Evolutionary conservation across 805 yeast species (phyloP), one percentile per base, ranked within the genome.

Genomic region (Yarrowia divulgata): DNA sequence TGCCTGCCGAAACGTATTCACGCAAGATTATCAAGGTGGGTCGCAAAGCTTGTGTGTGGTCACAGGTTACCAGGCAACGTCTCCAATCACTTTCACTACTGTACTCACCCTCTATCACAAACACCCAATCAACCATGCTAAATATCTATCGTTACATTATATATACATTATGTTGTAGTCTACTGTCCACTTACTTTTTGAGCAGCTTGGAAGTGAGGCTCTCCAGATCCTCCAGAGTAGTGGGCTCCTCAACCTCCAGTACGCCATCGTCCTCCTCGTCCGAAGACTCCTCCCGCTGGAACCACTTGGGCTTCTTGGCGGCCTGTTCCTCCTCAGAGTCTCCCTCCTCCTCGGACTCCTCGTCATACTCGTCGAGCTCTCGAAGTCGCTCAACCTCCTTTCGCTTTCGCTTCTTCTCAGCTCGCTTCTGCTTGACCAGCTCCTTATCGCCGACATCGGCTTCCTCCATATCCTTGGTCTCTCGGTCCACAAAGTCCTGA

Each of bases 211-310:
- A 60, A 13, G 80, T 74, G 7, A 79, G 63, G 1, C 96, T 93
- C 82, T 95, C 99, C 79, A 95, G 84, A 76, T 95, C 99, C 78
- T 92, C 97, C 77, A 95, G 82, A 18, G 97, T 90, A 75, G 91
- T 90, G 16, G 98, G 98, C 74, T 88, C 91, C 73, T 91, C 96
- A 57, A 91, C 82, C 80, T 93, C 97, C 71, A 90, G 81, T 58
- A 90, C 80, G 10, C 77, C 76, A 18, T 77, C 77, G 23, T 75
- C 79, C 0, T 77, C 80, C 32, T 67, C 71, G 23, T 69, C 72
- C 14, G 73, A 73, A 64, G 75, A 76, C 42, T 78, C 79, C 50
- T 79, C 80, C 57, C 77, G 78, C 71, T 80, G 78, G 73, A 78
- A 79, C 80, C 81, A 78, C 72, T 80, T 78, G 10, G 80, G 73